Evolutionary conservation across 257 asterid genomes (phyloP).

Genomic region (Coffea eugenioides): DNA sequence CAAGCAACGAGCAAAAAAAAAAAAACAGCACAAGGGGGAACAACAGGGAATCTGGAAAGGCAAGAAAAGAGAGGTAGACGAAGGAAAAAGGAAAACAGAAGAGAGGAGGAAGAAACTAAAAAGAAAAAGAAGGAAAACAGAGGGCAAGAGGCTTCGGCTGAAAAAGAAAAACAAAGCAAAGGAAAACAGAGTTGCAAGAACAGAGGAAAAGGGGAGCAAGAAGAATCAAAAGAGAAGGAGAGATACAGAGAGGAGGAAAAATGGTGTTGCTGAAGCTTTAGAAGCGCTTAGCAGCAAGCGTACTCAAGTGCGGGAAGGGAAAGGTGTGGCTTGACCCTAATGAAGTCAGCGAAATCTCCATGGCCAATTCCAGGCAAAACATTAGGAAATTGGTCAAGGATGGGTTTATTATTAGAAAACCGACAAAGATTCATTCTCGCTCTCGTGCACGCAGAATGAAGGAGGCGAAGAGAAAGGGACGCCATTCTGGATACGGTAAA

Average conservation of each 20-base stretch:
- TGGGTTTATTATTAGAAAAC: conserved; percentile 13
- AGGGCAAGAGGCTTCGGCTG: no score
- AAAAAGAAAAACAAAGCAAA: no score
- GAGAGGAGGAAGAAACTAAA: no score
- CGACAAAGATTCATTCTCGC: conserved; percentile 16
- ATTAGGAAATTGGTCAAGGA: conserved; percentile 12
- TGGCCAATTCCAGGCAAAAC: conserved; percentile 21
- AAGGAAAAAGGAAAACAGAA: no score
- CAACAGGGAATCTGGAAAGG: no score
- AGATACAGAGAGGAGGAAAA: not conserved
- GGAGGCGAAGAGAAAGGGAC: conserved; percentile 18
- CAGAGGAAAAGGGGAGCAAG: no score
- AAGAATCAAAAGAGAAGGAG: no score
- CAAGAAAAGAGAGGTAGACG: no score
- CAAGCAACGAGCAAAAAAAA: no score
- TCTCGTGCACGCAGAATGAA: conserved; percentile 20
- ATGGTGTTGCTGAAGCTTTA: conserved; percentile 23
- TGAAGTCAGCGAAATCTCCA: conserved; percentile 16
- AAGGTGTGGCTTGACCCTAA: conserved; percentile 26
- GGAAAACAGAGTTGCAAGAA: no score
- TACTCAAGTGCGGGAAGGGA: conserved; percentile 23
- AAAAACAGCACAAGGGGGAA: no score
- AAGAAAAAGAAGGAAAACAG: no score
- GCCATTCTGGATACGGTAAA: conserved; percentile 15
- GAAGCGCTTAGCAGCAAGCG: conserved; percentile 22